Percentiles rank a stretch among this genome's conserved stretches.
Evolutionary conservation across 139 green algal genomes (phyloP).

Genomic region (Chlamydomonas sp.): DNA sequence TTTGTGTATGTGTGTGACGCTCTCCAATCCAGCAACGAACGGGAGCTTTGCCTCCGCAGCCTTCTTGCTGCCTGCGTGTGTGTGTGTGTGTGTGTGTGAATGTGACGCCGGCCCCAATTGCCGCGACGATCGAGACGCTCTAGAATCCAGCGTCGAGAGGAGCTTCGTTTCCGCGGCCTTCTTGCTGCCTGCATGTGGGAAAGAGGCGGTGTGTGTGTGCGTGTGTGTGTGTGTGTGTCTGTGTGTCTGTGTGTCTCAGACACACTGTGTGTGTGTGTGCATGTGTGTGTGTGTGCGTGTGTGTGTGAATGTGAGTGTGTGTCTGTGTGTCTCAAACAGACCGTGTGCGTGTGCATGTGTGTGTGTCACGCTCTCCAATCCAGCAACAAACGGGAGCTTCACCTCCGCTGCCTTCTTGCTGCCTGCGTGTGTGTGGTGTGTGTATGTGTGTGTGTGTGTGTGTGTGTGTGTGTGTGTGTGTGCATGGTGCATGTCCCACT

Average conservation of each 20-base stretch:
- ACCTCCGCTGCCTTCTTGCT: no score
- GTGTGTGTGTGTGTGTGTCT: not conserved
- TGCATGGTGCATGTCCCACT: conserved; percentile 29
- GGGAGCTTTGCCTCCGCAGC: conserved; percentile 50
- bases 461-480: no score
- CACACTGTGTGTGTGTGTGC: not conserved
- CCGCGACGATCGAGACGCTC: no score
- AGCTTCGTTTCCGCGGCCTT: conserved; percentile 39
- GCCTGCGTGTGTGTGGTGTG: no score
- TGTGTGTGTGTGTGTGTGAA: no score
- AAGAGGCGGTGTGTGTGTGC: not conserved
- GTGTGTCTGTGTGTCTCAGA: not conserved
- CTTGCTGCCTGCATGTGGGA: not conserved
- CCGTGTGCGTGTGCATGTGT: not conserved
- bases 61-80: conserved; percentile 4
- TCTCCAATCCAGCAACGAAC: conserved; percentile 75
- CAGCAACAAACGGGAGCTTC: conserved; percentile 13
- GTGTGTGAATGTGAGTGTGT: not conserved
- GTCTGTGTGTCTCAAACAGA: not conserved
- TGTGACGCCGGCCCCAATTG: no score
- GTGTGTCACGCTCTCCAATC: conserved; percentile 52
- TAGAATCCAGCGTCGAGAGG: no score
- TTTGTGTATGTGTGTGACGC: no score
- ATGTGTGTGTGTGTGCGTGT: no score
- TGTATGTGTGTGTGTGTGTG: no score